A percentile compares a stretch with the other conserved stretches of the same genome.
Conservation (phyloP, 2,329 filamentous ascomycete species). For the Colletotrichum echinochloae region DNA sequence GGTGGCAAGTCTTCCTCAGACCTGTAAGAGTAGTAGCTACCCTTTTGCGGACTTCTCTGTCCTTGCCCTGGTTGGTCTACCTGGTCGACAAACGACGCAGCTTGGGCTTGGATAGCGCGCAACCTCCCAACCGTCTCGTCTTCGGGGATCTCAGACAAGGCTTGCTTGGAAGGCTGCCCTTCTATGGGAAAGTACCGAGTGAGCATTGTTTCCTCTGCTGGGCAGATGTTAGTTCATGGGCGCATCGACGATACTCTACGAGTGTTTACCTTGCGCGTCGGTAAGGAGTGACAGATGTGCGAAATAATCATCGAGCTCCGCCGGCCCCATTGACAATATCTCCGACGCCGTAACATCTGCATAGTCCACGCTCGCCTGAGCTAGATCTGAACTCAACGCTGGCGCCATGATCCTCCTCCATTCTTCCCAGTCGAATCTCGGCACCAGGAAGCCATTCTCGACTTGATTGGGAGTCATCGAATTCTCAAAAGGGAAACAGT, state of each 20-base stretch:
- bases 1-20: conserved; percentile 49
- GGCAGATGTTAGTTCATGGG: neutral
- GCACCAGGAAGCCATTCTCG: conserved; percentile 56
- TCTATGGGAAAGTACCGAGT: conserved; percentile 52
- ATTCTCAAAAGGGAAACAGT: conserved; percentile 80
- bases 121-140: conserved; percentile 44
- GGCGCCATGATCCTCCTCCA: conserved; percentile 70
- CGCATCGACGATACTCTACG: conserved; percentile 43
- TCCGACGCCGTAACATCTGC: conserved; percentile 70
- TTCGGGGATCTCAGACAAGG: conserved; percentile 43
- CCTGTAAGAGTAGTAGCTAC: conserved; percentile 40
- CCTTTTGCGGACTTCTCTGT: neutral
- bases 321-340: conserved; percentile 69
- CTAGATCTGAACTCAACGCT: conserved; percentile 44
- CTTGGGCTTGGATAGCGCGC: conserved; percentile 21
- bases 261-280: conserved; percentile 51
- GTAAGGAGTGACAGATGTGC: conserved; percentile 51
- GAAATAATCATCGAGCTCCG: conserved; percentile 76
- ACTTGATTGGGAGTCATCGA: conserved; percentile 59
- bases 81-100: conserved; percentile 16
- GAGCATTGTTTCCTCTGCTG: conserved; percentile 34
- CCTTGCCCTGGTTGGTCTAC: neutral
- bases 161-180: conserved; percentile 39
- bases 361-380: conserved; percentile 52
- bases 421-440: conserved; percentile 75